These are phyloP conservation scores for Pestalotiopsis fici DNA, from an alignment of 2,329 filamentous ascomycete genomes.

Conservation along the genomic window DNA sequence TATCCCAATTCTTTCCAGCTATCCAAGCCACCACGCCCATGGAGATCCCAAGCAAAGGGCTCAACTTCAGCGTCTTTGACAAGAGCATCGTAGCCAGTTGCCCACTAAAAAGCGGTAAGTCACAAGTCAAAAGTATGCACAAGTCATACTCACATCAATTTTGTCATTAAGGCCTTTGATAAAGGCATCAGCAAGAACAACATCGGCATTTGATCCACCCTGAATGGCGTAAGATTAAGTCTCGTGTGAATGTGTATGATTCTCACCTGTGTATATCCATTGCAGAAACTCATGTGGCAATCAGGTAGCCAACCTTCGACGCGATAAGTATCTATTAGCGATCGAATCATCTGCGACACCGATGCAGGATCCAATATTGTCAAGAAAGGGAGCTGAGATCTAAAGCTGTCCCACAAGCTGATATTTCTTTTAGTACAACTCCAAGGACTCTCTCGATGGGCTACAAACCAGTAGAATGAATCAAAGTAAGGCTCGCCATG, in stretches of 20 bases:
- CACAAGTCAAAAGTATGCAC: neutral
- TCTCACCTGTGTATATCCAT: conserved; percentile 65
- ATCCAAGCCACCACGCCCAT: conserved; percentile 69
- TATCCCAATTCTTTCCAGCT: conserved; percentile 74
- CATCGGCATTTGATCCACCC: conserved; percentile 74
- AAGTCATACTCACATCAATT: conserved; percentile 44
- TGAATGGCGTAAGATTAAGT: conserved; percentile 35
- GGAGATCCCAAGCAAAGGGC: conserved; percentile 68
- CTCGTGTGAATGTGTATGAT: neutral
- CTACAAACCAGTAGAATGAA: conserved; percentile 66
- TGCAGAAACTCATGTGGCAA: conserved; percentile 75
- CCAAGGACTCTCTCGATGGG: neutral
- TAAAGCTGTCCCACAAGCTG: conserved; percentile 70
- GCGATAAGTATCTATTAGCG: conserved; percentile 70
- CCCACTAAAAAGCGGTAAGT: conserved; percentile 51
- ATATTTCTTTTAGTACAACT: conserved; percentile 10
- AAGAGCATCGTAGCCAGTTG: conserved; percentile 68
- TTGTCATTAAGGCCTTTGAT: conserved; percentile 63
- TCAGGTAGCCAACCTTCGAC: conserved; percentile 74
- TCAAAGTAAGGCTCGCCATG: conserved; percentile 72
- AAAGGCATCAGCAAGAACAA: conserved; percentile 67
- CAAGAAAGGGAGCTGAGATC: conserved; percentile 69
- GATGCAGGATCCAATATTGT: conserved; percentile 66
- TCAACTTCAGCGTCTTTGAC: conserved; percentile 73
- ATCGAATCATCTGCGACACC: conserved; percentile 68